These are phyloP conservation scores for Actinidia polygama DNA, from an alignment of 179 eudicot genomes.

Conservation along the genomic window DNA sequence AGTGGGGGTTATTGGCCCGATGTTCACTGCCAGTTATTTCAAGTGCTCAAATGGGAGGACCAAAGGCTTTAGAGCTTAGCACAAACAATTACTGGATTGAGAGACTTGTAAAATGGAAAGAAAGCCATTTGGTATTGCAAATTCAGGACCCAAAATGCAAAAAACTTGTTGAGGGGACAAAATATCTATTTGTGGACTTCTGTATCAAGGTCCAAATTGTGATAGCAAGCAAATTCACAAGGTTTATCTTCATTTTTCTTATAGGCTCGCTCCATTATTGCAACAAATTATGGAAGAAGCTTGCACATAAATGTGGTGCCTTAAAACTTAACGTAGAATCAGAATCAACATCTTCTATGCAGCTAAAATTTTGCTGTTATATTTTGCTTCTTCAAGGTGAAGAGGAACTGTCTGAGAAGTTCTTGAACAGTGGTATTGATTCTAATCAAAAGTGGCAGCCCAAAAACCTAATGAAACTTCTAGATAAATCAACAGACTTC, in stretches of 20 bases:
- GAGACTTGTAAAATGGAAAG: conserved; percentile 12
- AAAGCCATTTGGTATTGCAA: background rate
- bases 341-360: background rate
- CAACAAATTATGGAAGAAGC: background rate
- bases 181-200: background rate
- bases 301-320: background rate
- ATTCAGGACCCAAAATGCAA: background rate
- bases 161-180: background rate
- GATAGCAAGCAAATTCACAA: conserved; percentile 27
- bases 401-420: conserved; percentile 12
- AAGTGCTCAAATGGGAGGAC: background rate
- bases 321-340: background rate
- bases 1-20: conserved; percentile 29
- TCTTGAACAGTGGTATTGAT: too few relatives aligned
- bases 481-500: too few relatives aligned
- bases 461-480: conserved; percentile 21
- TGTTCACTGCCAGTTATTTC: conserved; percentile 20
- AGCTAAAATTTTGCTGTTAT: conserved; percentile 23
- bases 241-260: conserved; percentile 7
- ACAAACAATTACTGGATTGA: conserved; percentile 35
- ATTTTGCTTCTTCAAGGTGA: conserved; percentile 44
- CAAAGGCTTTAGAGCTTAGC: background rate
- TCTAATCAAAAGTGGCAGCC: conserved; percentile 20
- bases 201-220: conserved; percentile 27
- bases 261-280: background rate